These are phyloP conservation scores for Penicillium sp. DNA, from an alignment of 2,329 filamentous ascomycete species.

Conservation along the genomic window DNA sequence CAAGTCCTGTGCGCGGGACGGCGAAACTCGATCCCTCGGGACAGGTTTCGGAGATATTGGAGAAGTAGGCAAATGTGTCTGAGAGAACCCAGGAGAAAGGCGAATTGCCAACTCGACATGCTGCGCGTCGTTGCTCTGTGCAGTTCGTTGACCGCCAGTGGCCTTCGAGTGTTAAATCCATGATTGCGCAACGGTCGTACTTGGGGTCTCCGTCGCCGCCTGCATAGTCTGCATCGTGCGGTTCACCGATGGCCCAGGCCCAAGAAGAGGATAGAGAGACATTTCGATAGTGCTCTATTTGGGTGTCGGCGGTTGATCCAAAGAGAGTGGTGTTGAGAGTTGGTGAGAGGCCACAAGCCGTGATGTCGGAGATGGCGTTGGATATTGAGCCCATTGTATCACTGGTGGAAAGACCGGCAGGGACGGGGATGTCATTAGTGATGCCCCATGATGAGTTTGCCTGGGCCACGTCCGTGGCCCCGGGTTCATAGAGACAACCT, in stretches of 20 bases:
- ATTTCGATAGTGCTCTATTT: conserved; percentile 51
- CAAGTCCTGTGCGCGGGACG: conserved; percentile 62
- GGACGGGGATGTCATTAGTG: conserved; percentile 30
- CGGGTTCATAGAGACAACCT: conserved; percentile 57
- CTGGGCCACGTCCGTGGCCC: conserved; percentile 42
- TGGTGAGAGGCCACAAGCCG: conserved; percentile 63
- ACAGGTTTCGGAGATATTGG: conserved; percentile 51
- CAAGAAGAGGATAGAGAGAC: conserved; percentile 57
- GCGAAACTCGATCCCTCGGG: conserved; percentile 53
- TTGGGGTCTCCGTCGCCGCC: conserved; percentile 27
- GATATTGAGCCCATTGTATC: conserved; percentile 35
- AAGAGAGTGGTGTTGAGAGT: conserved; percentile 60
- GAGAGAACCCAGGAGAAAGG: conserved; percentile 63
- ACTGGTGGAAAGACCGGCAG: conserved; percentile 27
- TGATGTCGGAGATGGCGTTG: conserved; percentile 42
- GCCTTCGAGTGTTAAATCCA: conserved; percentile 52
- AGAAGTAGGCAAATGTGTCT: conserved; percentile 44
- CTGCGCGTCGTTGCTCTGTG: conserved; percentile 51
- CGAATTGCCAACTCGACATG: conserved; percentile 57
- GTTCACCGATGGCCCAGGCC: conserved; percentile 62
- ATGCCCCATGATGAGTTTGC: conserved; percentile 59
- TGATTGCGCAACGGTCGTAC: conserved; percentile 58
- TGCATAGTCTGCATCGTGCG: conserved; percentile 47
- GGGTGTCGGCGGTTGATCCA: conserved; percentile 52
- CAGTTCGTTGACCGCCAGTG: conserved; percentile 63